Percentiles rank a stretch among this genome's conserved stretches.
Evolutionary conservation across 441 rosid species (phyloP).

Genomic region (Arabidopsis hybrid): DNA sequence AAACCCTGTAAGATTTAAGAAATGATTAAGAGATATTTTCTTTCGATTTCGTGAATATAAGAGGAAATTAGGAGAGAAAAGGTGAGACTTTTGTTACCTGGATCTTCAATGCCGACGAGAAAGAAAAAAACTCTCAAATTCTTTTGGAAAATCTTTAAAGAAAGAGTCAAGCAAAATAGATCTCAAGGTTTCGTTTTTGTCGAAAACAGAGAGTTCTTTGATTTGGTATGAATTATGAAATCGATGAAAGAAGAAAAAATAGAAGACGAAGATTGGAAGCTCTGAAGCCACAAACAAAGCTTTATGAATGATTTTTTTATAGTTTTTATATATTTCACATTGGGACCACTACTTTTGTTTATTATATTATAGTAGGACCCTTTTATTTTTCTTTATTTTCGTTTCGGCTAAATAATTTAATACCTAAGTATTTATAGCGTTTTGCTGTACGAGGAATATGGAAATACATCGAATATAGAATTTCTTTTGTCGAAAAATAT

Average conservation of each 20-base stretch:
- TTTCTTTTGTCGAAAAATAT: too few species aligned
- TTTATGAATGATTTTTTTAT: neutral
- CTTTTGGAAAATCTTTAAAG: neutral
- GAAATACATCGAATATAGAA: too few species aligned
- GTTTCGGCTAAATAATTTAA: neutral
- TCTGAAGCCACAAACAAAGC: conserved; percentile 27
- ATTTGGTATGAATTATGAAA: conserved; percentile 20
- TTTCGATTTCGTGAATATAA: neutral
- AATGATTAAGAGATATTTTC: neutral
- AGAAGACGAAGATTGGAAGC: conserved; percentile 21
- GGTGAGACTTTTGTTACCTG: conserved; percentile 23
- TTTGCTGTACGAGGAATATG: conserved; percentile 31
- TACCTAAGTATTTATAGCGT: neutral
- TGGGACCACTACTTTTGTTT: conserved; percentile 19
- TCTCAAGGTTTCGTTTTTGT: conserved; percentile 1
- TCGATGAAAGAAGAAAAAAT: neutral
- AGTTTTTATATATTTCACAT: conserved; percentile 9
- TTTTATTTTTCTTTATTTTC: neutral
- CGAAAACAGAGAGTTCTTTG: conserved; percentile 1
- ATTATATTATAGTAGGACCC: conserved; percentile 1
- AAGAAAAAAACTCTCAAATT: conserved; percentile 11
- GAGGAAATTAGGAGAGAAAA: conserved; percentile 13
- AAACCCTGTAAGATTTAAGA: conserved; percentile 3
- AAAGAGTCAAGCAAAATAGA: conserved; percentile 26
- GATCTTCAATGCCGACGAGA: conserved; percentile 33